These are phyloP conservation scores for Pseudofabraea citricarpa DNA, from an alignment of 2,329 filamentous ascomycete genomes.

Conservation along the genomic window DNA sequence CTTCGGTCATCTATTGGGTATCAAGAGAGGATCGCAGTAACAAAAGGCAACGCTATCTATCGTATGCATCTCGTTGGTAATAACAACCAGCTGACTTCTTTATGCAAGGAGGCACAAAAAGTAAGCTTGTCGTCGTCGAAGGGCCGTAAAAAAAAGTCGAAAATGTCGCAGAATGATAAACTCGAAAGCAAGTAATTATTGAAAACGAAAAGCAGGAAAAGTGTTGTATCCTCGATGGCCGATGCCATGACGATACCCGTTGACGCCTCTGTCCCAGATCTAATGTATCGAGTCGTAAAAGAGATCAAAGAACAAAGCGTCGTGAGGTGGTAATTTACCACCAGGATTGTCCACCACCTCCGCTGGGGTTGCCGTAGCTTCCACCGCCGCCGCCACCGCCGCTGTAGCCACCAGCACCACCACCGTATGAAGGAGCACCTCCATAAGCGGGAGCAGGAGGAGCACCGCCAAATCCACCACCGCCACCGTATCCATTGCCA, in stretches of 20 bases:
- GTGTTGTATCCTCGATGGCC: constrained; percentile 9
- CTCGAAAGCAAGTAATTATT: constrained; percentile 14
- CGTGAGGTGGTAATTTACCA: constrained; percentile 38
- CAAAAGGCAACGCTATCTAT: constrained; percentile 34
- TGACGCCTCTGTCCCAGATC: constrained; percentile 23
- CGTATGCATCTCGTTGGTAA: constrained; percentile 29
- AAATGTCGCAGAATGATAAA: constrained; percentile 9
- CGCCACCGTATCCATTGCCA: constrained; percentile 31
- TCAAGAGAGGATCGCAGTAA: constrained; percentile 25
- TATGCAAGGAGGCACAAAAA: constrained; percentile 18
- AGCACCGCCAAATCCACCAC: constrained; percentile 41
- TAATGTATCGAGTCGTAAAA: constrained; percentile 15
- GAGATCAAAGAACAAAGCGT: constrained; percentile 16
- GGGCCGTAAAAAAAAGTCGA: constrained; percentile 23
- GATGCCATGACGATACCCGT: constrained; percentile 18
- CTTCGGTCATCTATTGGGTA: constrained; percentile 28
- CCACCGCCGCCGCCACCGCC: constrained; percentile 56
- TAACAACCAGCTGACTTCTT: constrained; percentile 19
- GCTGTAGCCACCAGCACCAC: constrained; percentile 50
- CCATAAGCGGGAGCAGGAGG: constrained; percentile 33
- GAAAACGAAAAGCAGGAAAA: constrained; percentile 9
- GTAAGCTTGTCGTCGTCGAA: constrained; percentile 20
- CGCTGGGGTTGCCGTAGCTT: constrained; percentile 36
- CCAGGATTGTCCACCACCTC: constrained; percentile 46
- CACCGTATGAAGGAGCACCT: constrained; percentile 38